Evolutionary conservation across 768 basidiomycete species (phyloP).

Genomic region (Auriscalpium orientale): DNA sequence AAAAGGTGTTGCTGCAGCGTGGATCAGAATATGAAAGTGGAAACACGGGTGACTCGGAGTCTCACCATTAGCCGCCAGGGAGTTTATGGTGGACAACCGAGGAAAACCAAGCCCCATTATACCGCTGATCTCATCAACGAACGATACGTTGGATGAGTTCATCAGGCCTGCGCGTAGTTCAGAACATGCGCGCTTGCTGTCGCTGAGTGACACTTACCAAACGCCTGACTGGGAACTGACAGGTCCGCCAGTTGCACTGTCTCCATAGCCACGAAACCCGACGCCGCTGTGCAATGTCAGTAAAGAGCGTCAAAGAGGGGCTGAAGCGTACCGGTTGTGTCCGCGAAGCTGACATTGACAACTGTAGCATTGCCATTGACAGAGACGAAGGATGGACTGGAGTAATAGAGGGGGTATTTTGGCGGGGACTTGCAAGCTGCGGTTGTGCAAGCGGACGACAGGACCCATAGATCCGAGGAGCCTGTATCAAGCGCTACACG

Average conservation of each 20-base stretch:
- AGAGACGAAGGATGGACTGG: conserved; percentile 55
- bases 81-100: conserved; percentile 55
- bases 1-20: conserved; percentile 53
- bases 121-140: conserved; percentile 61
- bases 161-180: conserved; percentile 43
- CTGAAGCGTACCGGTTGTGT: conserved; percentile 52
- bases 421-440: conserved; percentile 50
- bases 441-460: conserved; percentile 55
- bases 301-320: neutral
- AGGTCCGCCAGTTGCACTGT: conserved; percentile 53
- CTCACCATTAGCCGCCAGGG: conserved; percentile 41
- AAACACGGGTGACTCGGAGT: neutral
- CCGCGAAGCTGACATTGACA: conserved; percentile 58
- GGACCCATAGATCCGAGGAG: conserved; percentile 66
- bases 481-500: conserved; percentile 70
- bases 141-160: conserved; percentile 52
- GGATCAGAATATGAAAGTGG: conserved; percentile 1
- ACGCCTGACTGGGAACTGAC: conserved; percentile 50
- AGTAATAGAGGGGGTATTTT: conserved; percentile 61
- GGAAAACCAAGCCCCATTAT: conserved; percentile 73
- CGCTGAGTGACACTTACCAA: conserved; percentile 41
- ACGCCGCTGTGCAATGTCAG: conserved; percentile 37
- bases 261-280: conserved; percentile 68
- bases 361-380: conserved; percentile 54
- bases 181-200: neutral